Percentiles rank a stretch among this genome's conserved stretches.
These are phyloP conservation scores for Vaccinium darrowii DNA, from an alignment of 148 eudicot species.

Conservation along the genomic window DNA sequence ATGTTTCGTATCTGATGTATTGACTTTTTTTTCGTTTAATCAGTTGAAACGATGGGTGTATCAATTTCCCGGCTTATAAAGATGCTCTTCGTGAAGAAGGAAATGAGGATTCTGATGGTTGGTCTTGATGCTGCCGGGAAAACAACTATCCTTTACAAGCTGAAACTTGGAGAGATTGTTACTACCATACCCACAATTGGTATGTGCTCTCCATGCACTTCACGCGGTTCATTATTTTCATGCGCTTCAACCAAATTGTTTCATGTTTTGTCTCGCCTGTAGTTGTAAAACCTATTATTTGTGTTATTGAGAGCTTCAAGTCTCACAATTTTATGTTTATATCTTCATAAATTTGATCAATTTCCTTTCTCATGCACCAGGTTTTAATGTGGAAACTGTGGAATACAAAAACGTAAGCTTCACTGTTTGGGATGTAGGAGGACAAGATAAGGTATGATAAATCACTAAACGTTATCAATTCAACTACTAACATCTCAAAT, in stretches of 20 bases:
- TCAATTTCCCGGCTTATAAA: constrained; percentile 51
- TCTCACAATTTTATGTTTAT: not conserved
- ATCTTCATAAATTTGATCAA: not conserved
- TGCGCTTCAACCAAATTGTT: not conserved
- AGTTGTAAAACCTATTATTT: not conserved
- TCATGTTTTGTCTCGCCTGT: not conserved
- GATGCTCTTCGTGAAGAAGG: constrained; percentile 65
- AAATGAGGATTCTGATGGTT: constrained; percentile 88
- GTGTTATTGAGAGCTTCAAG: not conserved
- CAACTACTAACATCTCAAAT: not conserved
- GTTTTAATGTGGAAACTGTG: constrained; percentile 85
- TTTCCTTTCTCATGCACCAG: constrained; percentile 22
- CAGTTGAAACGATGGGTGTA: constrained; percentile 54
- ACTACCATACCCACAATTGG: constrained; percentile 86
- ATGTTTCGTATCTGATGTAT: not conserved
- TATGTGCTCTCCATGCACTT: constrained; percentile 15
- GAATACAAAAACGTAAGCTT: constrained; percentile 78
- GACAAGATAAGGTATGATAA: constrained; percentile 70
- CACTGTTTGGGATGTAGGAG: constrained; percentile 95
- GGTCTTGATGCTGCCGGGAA: constrained; percentile 90
- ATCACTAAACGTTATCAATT: constrained; percentile 18
- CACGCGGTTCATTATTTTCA: not conserved
- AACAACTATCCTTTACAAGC: constrained; percentile 81
- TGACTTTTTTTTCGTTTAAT: constrained; percentile 10
- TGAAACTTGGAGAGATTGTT: constrained; percentile 81